phyloP scores from a whole-genome alignment of 768 basidiomycete genomes.

The Pleurotus tuoliensis region DNA sequence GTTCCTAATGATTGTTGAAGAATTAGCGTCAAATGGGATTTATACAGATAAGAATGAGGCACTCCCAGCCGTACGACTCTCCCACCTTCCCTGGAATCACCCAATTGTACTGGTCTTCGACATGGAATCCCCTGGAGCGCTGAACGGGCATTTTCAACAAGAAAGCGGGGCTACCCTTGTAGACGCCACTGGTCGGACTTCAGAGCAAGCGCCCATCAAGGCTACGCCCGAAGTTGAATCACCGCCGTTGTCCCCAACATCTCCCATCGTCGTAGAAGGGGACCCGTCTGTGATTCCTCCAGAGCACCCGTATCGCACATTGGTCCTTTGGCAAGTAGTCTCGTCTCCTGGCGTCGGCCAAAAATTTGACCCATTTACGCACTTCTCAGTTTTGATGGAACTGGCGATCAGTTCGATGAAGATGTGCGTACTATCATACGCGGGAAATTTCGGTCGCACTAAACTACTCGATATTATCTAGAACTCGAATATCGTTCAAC shows the following conservation, averaged over 20 bases:
- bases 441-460: too few species aligned
- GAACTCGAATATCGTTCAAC: slow-evolving; percentile 52
- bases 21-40: too few species aligned
- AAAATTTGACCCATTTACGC: background rate
- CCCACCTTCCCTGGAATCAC: too few species aligned
- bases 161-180: background rate
- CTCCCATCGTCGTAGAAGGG: background rate
- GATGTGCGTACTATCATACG: background rate
- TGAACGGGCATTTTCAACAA: background rate
- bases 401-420: slow-evolving; percentile 33
- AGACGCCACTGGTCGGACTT: background rate
- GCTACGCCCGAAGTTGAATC: background rate
- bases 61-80: too few species aligned
- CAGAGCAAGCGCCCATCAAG: slow-evolving; percentile 7
- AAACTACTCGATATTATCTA: background rate
- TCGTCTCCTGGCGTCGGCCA: background rate
- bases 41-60: too few species aligned
- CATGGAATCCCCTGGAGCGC: background rate
- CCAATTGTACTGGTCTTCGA: background rate
- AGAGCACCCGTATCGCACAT: slow-evolving; percentile 32
- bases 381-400: slow-evolving; percentile 12
- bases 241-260: background rate
- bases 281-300: slow-evolving; percentile 36
- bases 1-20: too few species aligned
- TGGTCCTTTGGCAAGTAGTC: slow-evolving; percentile 52